A percentile compares a stretch with the other conserved stretches of the same genome.
Evolutionary conservation across 176 grass and related monocot species (phyloP).

Genomic region (Tillandsia fasciculata): DNA sequence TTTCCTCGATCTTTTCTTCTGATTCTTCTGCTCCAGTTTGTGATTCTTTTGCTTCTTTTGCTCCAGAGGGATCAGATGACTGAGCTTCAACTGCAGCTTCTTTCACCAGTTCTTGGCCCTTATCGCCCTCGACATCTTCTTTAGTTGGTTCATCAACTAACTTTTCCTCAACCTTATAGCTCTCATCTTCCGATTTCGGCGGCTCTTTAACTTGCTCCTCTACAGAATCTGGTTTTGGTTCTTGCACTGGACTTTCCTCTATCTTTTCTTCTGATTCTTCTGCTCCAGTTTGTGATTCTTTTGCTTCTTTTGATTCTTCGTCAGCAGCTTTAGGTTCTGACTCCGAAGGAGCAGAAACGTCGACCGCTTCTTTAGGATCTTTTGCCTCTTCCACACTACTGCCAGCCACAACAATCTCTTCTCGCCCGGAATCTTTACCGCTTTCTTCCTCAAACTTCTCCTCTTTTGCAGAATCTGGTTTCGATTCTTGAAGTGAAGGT

Average conservation of each 20-base stretch:
- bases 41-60: background rate
- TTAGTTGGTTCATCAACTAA: background rate
- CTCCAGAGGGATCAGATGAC: too few relatives aligned
- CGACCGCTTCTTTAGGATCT: background rate
- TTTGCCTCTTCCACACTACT: background rate
- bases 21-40: background rate
- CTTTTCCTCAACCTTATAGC: background rate
- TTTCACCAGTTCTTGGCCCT: slow-evolving; percentile 15
- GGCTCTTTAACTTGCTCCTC: slow-evolving; percentile 20
- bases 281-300: background rate
- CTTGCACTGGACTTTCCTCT: slow-evolving; percentile 9
- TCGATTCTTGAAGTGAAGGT: background rate
- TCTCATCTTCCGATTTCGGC: background rate
- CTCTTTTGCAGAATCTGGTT: background rate
- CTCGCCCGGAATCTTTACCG: background rate
- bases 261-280: slow-evolving; percentile 2
- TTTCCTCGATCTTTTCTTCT: slow-evolving; percentile 3
- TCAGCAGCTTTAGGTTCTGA: background rate
- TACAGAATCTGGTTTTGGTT: slow-evolving; percentile 7
- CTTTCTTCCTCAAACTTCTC: background rate
- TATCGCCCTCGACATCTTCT: background rate
- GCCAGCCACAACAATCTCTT: background rate
- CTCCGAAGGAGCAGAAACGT: background rate
- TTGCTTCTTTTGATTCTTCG: background rate
- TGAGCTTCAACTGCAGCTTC: background rate